Conservation (phyloP, 768 basidiomycete genomes). For the Leccinum subgranulosum region DNA sequence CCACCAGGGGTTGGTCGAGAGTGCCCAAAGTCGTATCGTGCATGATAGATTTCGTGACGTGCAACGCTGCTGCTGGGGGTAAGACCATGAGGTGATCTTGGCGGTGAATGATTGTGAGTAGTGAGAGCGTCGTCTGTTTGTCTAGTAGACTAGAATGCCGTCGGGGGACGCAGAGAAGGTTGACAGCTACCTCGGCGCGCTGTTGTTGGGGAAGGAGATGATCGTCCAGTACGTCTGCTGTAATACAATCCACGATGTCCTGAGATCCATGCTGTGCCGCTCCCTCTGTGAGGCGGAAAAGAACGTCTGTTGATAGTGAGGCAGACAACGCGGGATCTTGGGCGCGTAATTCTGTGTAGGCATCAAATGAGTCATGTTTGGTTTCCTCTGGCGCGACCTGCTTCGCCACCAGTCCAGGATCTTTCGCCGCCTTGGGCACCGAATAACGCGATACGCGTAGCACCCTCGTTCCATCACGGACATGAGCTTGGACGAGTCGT, state of each 20-base stretch:
- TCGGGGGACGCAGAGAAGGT: conserved; percentile 25
- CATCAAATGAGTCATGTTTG: conserved; percentile 25
- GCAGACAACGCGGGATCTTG: conserved; percentile 20
- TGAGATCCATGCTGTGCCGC: conserved; percentile 31
- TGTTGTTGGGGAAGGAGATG: conserved; percentile 16
- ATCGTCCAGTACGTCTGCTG: conserved; percentile 39
- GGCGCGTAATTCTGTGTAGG: conserved; percentile 27
- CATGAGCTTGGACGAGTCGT: conserved; percentile 21
- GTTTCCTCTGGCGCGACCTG: conserved; percentile 11
- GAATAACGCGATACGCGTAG: conserved; percentile 27
- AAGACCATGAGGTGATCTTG: conserved; percentile 11
- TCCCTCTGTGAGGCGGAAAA: conserved; percentile 27
- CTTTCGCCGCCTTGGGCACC: conserved; percentile 19
- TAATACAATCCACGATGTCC: conserved; percentile 36
- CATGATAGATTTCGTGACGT: conserved; percentile 22
- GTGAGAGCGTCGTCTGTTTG: conserved; percentile 22
- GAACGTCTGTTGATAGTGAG: conserved; percentile 27
- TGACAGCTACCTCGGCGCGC: conserved; percentile 25
- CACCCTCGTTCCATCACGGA: conserved; percentile 14
- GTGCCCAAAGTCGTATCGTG: conserved; percentile 10
- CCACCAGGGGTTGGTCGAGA: conserved; percentile 22
- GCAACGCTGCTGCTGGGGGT: conserved; percentile 13
- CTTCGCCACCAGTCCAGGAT: conserved; percentile 7
- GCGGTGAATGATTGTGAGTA: conserved; percentile 17
- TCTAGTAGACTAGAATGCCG: conserved; percentile 16